Conservation (phyloP, 192 early-diverging fungal genomes). For the Spinellus fusiger region DNA sequence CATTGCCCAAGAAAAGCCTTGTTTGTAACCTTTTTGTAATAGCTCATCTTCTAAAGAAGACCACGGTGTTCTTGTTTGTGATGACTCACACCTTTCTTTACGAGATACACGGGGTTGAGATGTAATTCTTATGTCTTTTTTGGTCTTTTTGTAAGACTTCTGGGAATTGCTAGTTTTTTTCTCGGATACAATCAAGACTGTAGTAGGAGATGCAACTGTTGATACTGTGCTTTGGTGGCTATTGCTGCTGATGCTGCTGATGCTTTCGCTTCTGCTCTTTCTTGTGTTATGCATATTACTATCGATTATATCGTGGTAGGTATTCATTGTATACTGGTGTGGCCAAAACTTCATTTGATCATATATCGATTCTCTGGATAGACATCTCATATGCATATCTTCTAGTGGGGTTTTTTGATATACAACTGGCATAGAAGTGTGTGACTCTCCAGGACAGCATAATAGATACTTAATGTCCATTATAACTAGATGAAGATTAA, state of each 20-base stretch:
- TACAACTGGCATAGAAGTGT: background rate
- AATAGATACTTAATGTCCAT: conserved; percentile 18
- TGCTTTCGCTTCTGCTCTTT: conserved; percentile 7
- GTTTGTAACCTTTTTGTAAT: conserved; percentile 21
- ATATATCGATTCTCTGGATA: background rate
- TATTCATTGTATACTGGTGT: background rate
- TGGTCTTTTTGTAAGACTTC: too few species aligned
- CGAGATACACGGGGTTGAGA: conserved; percentile 2
- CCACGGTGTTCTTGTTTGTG: conserved; percentile 23
- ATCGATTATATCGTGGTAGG: background rate
- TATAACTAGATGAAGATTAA: too few species aligned
- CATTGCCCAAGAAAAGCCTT: conserved; percentile 25
- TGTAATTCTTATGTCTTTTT: conserved; percentile 9
- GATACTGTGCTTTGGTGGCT: background rate
- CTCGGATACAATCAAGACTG: background rate
- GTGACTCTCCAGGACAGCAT: conserved; percentile 4
- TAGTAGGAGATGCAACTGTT: background rate
- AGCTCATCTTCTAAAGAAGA: conserved; percentile 19
- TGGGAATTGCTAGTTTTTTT: conserved; percentile 7
- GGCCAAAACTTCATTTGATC: background rate
- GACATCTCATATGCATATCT: too few species aligned
- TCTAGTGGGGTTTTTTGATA: background rate
- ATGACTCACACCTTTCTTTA: background rate
- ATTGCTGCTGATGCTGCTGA: conserved; percentile 6
- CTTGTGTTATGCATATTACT: too few species aligned